phyloP scores from a whole-genome alignment of 2,329 filamentous ascomycete species.

The Kalaharituber pfeilii region DNA sequence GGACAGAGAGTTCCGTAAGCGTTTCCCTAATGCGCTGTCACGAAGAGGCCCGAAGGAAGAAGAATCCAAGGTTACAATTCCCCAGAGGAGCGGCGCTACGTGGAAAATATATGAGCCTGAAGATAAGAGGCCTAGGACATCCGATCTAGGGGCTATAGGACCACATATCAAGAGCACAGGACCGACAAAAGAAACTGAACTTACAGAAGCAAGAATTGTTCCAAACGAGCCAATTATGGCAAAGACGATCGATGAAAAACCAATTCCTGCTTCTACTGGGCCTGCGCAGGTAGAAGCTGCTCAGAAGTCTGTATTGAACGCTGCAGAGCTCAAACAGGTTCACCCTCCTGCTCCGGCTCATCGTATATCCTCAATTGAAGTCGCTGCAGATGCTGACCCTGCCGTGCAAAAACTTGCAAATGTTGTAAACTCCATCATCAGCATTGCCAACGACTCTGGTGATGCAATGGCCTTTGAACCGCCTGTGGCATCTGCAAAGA shows the following conservation, averaged over 20 bases:
- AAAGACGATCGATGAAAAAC: slow-evolving; percentile 18
- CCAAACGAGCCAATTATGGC: slow-evolving; percentile 19
- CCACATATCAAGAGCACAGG: slow-evolving; percentile 22
- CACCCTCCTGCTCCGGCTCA: slow-evolving; percentile 12
- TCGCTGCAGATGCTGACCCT: slow-evolving; percentile 62
- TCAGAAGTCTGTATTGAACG: slow-evolving; percentile 25
- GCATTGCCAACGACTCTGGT: slow-evolving; percentile 75
- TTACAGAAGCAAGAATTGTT: neutral
- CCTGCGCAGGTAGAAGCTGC: slow-evolving; percentile 24
- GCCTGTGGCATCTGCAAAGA: slow-evolving; percentile 71
- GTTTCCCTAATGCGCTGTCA: slow-evolving; percentile 45
- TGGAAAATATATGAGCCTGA: slow-evolving; percentile 19
- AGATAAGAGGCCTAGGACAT: slow-evolving; percentile 17
- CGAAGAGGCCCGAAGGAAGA: slow-evolving; percentile 3
- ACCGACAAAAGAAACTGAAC: slow-evolving; percentile 4
- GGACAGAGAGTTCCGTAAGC: slow-evolving; percentile 78
- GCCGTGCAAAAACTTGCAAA: slow-evolving; percentile 85
- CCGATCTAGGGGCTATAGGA: slow-evolving; percentile 18
- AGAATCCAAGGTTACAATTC: slow-evolving; percentile 7
- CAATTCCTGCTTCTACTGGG: slow-evolving; percentile 15
- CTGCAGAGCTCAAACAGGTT: slow-evolving; percentile 21
- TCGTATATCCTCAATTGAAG: slow-evolving; percentile 55
- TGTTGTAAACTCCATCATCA: slow-evolving; percentile 91
- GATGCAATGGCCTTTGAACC: slow-evolving; percentile 58
- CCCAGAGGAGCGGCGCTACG: slow-evolving; percentile 19